Conservation (phyloP, 371 early-diverging fungal genomes). For the Smittium culicis region DNA sequence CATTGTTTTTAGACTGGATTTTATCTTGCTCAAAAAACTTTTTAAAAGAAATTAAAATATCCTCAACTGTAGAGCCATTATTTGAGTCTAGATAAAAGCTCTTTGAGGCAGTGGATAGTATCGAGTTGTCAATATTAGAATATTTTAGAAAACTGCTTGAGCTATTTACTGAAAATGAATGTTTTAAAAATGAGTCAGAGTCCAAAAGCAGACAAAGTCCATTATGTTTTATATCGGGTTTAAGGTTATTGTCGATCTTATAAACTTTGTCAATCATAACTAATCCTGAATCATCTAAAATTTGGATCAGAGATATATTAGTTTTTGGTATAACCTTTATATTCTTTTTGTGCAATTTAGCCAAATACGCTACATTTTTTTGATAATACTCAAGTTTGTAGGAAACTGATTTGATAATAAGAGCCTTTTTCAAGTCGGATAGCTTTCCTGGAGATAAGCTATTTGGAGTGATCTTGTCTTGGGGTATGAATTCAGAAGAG, state of each 20-base stretch:
- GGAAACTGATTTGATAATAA: background rate
- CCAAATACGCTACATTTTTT: background rate
- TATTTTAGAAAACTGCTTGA: background rate
- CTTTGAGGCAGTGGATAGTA: background rate
- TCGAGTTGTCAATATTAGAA: background rate
- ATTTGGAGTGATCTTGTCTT: background rate
- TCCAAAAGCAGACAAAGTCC: background rate
- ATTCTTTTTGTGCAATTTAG: background rate
- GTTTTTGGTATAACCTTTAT: background rate
- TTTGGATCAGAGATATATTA: background rate
- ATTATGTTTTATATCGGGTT: background rate
- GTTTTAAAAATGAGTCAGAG: background rate
- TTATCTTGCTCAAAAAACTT: background rate
- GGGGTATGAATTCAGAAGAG: background rate
- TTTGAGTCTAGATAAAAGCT: background rate
- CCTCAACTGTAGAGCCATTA: background rate
- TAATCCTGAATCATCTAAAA: background rate
- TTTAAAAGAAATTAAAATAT: background rate
- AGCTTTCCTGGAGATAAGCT: background rate
- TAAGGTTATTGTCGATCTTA: background rate
- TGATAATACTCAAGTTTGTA: background rate
- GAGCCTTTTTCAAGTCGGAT: background rate
- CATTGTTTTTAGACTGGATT: background rate
- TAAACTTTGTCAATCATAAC: background rate
- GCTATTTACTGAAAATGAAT: background rate